Evolutionary conservation across 2,329 filamentous ascomycete species (phyloP), one percentile per base, ranked within the genome.

Genomic region (Curvularia spicifera): DNA sequence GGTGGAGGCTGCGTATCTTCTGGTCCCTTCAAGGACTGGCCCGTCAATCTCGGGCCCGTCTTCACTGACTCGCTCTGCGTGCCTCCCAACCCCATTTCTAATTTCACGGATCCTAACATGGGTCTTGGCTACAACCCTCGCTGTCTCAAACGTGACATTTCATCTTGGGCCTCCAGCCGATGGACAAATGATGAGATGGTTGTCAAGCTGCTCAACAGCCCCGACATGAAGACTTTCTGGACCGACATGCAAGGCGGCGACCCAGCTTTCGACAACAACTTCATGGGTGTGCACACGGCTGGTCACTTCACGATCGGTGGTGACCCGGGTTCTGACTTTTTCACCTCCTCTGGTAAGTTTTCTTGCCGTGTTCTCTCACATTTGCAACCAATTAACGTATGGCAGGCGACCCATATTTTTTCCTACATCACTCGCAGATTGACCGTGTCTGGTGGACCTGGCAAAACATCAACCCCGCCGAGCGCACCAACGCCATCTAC

Each of bases 1-100:
- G 84, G 84, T 22, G 84, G 84, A 42, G 84, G 84, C 2, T 86
- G 84, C 64, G 77, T 87, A 5, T 73, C 70, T 9, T 78, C 74
- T 0, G 83, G 83, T 0, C 83, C 83, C 0, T 84, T 85, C 72
- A 79, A 76, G 60, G 76, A 83, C 56, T 74, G 69, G 67, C 52
- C 65, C 5, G 76, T 81, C 24, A 79, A 79, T 47, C 73, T 82
- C 0, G 83, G 84, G 0, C 84, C 84, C 0, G 77, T 84, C 45
- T 70, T 72, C 5, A 72, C 77, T n/a, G 76, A 71, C 18, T 68
- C 75, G 4, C 57, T 56, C 28, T 72, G 70, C 52, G 63, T 59
- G 15, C 64, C 70, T 33, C 42, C 55, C 5, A 72, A 72, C 56
- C 68, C 68, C 2, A 68, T 71, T 50, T 58, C 65, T 4, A 45